phyloP scores from a whole-genome alignment of 2,329 filamentous ascomycete species.

The Microsporum audouinii region DNA sequence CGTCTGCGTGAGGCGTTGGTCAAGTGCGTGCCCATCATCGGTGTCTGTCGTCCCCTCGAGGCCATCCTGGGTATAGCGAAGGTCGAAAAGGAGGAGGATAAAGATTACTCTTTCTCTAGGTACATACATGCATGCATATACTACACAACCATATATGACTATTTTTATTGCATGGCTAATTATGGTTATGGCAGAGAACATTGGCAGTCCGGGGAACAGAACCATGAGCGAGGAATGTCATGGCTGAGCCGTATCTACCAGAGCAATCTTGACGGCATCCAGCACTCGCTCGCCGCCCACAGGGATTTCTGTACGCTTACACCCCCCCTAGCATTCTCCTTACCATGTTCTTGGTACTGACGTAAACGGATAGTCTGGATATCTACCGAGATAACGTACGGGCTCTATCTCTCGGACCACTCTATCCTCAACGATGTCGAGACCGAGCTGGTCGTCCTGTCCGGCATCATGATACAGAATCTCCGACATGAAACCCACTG shows the following conservation, averaged over 20 bases:
- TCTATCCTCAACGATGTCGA: constrained; percentile 32
- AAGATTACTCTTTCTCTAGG: constrained; percentile 42
- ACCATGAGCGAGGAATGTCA: constrained; percentile 40
- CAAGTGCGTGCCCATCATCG: constrained; percentile 48
- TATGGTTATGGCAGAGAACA: constrained; percentile 30
- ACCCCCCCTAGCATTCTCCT: no score
- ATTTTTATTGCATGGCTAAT: no score
- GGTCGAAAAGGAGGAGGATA: constrained; percentile 45
- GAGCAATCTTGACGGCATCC: constrained; percentile 30
- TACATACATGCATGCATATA: neutral
- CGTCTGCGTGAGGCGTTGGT: constrained; percentile 46
- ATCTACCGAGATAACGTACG: constrained; percentile 63
- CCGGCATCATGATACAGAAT: constrained; percentile 37
- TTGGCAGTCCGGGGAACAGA: constrained; percentile 49
- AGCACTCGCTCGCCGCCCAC: constrained; percentile 4
- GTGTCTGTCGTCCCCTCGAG: constrained; percentile 53
- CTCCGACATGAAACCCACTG: constrained; percentile 32
- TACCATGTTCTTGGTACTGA: neutral
- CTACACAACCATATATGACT: no score
- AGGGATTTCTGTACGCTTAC: constrained; percentile 1
- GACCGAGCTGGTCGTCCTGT: constrained; percentile 35
- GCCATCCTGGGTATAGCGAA: constrained; percentile 46
- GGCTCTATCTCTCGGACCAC: constrained; percentile 38
- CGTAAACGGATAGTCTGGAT: constrained; percentile 37
- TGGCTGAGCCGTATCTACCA: constrained; percentile 50